A percentile compares a stretch with the other conserved stretches of the same genome.
These are phyloP conservation scores for Penicillium janthinellum DNA, from an alignment of 2,329 filamentous ascomycete species.

Conservation along the genomic window DNA sequence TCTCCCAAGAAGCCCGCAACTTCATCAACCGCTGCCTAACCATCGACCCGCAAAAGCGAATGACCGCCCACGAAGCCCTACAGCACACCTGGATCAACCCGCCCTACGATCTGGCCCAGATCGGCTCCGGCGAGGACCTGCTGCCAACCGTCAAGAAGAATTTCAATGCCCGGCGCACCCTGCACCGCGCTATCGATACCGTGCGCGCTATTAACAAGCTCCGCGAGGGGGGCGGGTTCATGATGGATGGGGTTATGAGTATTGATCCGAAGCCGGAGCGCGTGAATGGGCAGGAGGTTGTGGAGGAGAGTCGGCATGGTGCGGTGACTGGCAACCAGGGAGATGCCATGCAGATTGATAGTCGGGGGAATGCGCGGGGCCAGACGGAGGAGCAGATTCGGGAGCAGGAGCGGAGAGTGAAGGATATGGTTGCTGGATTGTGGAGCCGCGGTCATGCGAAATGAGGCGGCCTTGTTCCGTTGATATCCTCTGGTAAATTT, in stretches of 20 bases:
- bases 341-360: slow-evolving; percentile 57
- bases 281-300: slow-evolving; percentile 48
- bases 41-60: slow-evolving; percentile 80
- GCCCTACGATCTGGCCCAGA: slow-evolving; percentile 48
- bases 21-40: slow-evolving; percentile 93
- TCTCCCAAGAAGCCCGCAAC: slow-evolving; percentile 80
- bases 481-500: neutral
- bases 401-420: slow-evolving; percentile 61
- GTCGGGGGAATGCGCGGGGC: slow-evolving; percentile 59
- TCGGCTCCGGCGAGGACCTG: slow-evolving; percentile 55
- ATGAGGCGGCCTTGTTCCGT: slow-evolving; percentile 2
- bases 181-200: slow-evolving; percentile 69
- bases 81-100: slow-evolving; percentile 67
- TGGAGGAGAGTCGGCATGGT: slow-evolving; percentile 38
- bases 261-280: slow-evolving; percentile 56
- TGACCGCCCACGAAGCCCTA: slow-evolving; percentile 82
- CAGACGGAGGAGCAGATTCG: slow-evolving; percentile 65
- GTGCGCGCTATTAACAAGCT: slow-evolving; percentile 69
- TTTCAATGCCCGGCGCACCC: slow-evolving; percentile 66
- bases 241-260: slow-evolving; percentile 64
- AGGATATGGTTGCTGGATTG: slow-evolving; percentile 60
- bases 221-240: slow-evolving; percentile 61
- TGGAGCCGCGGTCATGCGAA: slow-evolving; percentile 48
- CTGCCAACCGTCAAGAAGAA: slow-evolving; percentile 70
- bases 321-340: slow-evolving; percentile 8